These are phyloP conservation scores for Cryptosporidium baileyi DNA, from an alignment of 169 alveolate species.

Conservation along the genomic window DNA sequence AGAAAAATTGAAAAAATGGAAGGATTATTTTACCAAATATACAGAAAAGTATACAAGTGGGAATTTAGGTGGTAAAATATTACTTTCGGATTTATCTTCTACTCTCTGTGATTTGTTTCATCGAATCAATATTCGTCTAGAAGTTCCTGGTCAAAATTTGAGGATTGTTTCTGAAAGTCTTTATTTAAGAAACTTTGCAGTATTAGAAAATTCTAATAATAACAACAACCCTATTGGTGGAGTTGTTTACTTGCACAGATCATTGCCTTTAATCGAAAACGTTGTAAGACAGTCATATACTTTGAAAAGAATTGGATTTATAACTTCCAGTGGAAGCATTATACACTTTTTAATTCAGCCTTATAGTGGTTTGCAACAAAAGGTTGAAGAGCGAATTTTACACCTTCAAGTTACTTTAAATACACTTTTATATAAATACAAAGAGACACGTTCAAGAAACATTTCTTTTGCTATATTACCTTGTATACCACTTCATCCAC, in stretches of 20 bases:
- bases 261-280: slow-evolving; percentile 49
- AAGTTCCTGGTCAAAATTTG: slow-evolving; percentile 75
- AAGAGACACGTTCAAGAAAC: slow-evolving; percentile 72
- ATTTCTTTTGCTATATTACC: slow-evolving; percentile 71
- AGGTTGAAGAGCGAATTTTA: slow-evolving; percentile 75
- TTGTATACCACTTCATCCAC: slow-evolving; percentile 74
- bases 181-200: slow-evolving; percentile 57
- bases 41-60: slow-evolving; percentile 35
- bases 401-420: slow-evolving; percentile 72
- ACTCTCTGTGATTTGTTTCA: slow-evolving; percentile 74
- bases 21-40: slow-evolving; percentile 71
- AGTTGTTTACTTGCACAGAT: slow-evolving; percentile 71
- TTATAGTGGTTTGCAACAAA: slow-evolving; percentile 75
- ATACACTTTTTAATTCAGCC: slow-evolving; percentile 76
- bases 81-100: slow-evolving; percentile 72
- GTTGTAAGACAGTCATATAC: slow-evolving; percentile 73
- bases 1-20: slow-evolving; percentile 76
- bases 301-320: slow-evolving; percentile 72
- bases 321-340: slow-evolving; percentile 73
- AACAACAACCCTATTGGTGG: slow-evolving; percentile 69
- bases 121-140: slow-evolving; percentile 72
- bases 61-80: slow-evolving; percentile 25
- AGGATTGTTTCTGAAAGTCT: slow-evolving; percentile 70
- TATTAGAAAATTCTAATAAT: slow-evolving; percentile 24
- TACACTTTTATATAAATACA: slow-evolving; percentile 68